Base-by-base conservation (phyloP, 805 yeast species). In the Millerozyma acaciae region DNA sequence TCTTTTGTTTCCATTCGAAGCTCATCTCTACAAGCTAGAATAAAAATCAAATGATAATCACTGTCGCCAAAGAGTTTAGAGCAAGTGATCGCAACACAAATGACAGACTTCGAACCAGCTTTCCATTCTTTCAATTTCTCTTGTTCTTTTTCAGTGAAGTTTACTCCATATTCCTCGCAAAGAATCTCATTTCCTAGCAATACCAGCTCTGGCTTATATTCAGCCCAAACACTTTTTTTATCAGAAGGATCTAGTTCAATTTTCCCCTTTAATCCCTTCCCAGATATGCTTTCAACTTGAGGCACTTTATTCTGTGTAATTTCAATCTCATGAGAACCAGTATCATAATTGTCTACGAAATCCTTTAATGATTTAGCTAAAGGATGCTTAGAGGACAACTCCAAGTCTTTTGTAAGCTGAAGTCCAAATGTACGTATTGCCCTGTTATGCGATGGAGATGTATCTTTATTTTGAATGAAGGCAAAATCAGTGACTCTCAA, bases 321-420 rank as follows among this genome's bases (percentile, higher is more conserved):
- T 23, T 44, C 35, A 7, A 52, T 33, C 13, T 39, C 29, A n/a
- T 47, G 34, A 3, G 39, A 41, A 2, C 22, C 45, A 9, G 50
- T 50, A 3, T 68, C 66, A 39, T 64, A 70, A 3, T 48, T 51
- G 8, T 45, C 48, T 13, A 55, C 38, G 32, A 57, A 63, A 1
- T 30, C 35, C 23, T 68, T 68, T 2, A 82, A 73, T 0, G 87
- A 81, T 16, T 58, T 50, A 0, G 85, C 80, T 25, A 83, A 60
- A 1, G 90, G 89, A 53, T 83, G 93, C 26, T 70, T 76, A 0
- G 89, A 81, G 12, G 73, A 68, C 16, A 65, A 48, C 43, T 84
- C 93, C 40, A 82, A 52, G 39, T 78, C 83, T 39, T 76, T 61
- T 0, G 78, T 62, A 1, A 73, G 53, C 49, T 79, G 82, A 4